phyloP scores from a whole-genome alignment of 2,329 filamentous ascomycete species.

The Exophiala calicioides region DNA sequence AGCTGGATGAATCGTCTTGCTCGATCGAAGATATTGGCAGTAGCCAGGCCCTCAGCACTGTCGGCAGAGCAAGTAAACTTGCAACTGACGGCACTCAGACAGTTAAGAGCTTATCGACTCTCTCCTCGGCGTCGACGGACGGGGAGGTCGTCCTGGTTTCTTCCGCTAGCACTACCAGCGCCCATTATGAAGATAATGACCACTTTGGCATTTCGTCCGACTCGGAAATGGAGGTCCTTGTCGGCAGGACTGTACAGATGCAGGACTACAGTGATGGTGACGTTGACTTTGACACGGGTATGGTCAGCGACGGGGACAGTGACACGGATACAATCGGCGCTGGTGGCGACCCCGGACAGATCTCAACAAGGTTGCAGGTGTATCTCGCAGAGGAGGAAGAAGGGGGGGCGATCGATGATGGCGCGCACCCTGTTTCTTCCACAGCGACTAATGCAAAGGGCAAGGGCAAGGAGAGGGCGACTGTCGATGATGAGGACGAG shows the following conservation, averaged over 20 bases:
- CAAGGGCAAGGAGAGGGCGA: background rate
- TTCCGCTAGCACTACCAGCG: too few relatives aligned
- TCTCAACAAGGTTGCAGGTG: constrained; percentile 1
- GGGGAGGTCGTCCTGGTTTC: background rate
- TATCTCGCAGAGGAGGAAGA: too few relatives aligned
- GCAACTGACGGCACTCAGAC: constrained; percentile 39
- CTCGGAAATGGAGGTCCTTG: too few relatives aligned
- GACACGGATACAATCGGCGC: constrained; percentile 27
- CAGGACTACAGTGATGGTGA: background rate
- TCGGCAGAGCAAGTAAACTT: constrained; percentile 39
- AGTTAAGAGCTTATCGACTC: constrained; percentile 24
- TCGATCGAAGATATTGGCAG: constrained; percentile 32
- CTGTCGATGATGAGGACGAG: constrained; percentile 17
- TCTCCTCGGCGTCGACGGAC: too few relatives aligned
- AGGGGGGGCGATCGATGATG: too few relatives aligned
- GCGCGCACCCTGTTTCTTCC: too few relatives aligned
- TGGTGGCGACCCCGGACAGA: constrained; percentile 11
- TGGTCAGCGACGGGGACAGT: constrained; percentile 28
- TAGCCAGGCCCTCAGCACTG: constrained; percentile 37
- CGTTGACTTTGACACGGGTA: constrained; percentile 7
- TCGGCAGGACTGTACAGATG: too few relatives aligned
- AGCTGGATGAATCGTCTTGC: constrained; percentile 19
- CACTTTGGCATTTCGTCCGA: too few relatives aligned
- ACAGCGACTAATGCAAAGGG: constrained; percentile 16
- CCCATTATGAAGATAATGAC: too few relatives aligned